Percentiles rank a stretch among this genome's conserved stretches.
Conservation (phyloP, 164 flowering plant species). For the Stephania yunnanensis region DNA sequence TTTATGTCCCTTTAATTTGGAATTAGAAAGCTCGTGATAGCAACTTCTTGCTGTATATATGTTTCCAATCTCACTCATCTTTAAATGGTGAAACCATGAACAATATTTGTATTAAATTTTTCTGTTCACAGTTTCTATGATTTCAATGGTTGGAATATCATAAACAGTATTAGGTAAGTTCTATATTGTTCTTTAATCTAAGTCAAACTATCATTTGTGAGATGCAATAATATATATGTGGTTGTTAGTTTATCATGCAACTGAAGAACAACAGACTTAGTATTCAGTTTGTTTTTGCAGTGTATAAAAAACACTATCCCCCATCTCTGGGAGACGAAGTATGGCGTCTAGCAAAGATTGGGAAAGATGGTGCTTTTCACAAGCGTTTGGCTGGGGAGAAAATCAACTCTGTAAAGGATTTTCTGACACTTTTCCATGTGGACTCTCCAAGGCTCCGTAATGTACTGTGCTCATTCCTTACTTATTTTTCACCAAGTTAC, state of each 20-base stretch:
- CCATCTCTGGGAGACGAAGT: constrained; percentile 71
- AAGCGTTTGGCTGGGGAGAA: constrained; percentile 45
- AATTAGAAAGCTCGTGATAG: background rate
- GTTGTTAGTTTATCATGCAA: background rate
- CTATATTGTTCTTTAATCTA: background rate
- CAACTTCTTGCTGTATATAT: background rate
- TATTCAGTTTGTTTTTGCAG: constrained; percentile 30
- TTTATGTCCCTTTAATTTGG: background rate
- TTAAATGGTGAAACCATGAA: no score
- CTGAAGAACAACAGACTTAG: background rate
- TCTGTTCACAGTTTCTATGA: background rate
- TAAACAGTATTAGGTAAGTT: background rate
- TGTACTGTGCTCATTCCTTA: constrained; percentile 25
- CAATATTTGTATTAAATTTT: background rate
- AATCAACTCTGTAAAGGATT: constrained; percentile 57
- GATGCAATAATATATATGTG: background rate
- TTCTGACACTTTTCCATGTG: constrained; percentile 39
- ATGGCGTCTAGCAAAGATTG: constrained; percentile 85
- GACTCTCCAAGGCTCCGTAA: constrained; percentile 52
- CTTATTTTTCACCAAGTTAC: background rate
- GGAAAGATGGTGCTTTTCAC: constrained; percentile 81
- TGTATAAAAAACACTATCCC: constrained; percentile 80
- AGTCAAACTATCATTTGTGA: background rate
- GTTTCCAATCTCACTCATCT: background rate
- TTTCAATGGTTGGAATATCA: background rate